phyloP scores from a whole-genome alignment of 805 yeast genomes.

The Henningerozyma blattae region DNA sequence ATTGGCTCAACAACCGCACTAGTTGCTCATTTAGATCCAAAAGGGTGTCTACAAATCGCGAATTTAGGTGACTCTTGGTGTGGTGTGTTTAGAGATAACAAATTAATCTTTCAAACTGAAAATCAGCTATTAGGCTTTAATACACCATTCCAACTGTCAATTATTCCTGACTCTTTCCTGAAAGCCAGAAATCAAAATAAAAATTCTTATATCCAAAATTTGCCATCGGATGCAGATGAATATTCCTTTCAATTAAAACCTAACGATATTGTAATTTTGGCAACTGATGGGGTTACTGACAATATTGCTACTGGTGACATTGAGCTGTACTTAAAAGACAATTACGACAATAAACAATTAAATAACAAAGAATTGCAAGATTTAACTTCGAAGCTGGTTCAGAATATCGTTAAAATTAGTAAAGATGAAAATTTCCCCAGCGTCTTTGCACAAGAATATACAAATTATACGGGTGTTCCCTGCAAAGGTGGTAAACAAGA shows the following conservation, averaged over 20 bases:
- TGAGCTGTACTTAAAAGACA: constrained; percentile 52
- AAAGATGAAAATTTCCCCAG: constrained; percentile 65
- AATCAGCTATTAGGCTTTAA: constrained; percentile 82
- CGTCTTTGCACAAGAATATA: constrained; percentile 64
- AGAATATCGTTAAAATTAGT: constrained; percentile 55
- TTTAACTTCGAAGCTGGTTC: constrained; percentile 46
- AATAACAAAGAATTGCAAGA: constrained; percentile 28
- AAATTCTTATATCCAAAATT: constrained; percentile 55
- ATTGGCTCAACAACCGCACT: constrained; percentile 96
- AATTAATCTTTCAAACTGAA: constrained; percentile 51
- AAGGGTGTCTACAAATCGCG: constrained; percentile 47
- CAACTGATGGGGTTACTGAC: constrained; percentile 91
- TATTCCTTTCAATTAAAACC: constrained; percentile 52
- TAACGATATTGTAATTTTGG: constrained; percentile 71
- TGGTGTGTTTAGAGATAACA: constrained; percentile 62
- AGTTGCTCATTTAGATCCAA: constrained; percentile 52
- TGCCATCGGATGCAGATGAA: constrained; percentile 57
- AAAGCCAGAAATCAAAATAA: constrained; percentile 43
- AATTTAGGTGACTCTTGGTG: constrained; percentile 95
- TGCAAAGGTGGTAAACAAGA: constrained; percentile 89
- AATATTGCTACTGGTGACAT: constrained; percentile 67
- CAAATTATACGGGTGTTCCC: background rate
- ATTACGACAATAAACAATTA: constrained; percentile 7
- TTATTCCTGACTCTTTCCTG: constrained; percentile 56
- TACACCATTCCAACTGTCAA: constrained; percentile 83